Evolutionary conservation across 495 filamentous ascomycete species (phyloP).

Genomic region (Aspergillus kassunensis): DNA sequence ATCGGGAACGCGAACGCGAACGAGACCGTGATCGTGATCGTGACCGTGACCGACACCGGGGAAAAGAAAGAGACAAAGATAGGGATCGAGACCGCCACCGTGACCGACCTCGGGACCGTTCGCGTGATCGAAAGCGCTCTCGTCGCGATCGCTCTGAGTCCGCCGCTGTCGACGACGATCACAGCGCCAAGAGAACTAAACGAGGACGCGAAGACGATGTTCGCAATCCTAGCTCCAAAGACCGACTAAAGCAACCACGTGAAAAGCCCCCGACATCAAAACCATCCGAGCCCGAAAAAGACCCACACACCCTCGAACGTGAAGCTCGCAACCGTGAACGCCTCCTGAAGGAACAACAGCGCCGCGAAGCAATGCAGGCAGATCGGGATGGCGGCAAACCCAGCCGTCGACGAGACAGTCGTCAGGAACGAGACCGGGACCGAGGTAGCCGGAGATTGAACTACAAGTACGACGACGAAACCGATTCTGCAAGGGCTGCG

Average conservation of each 20-base stretch:
- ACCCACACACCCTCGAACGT: slow-evolving; percentile 73
- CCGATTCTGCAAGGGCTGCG: slow-evolving; percentile 36
- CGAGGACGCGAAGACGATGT: slow-evolving; percentile 30
- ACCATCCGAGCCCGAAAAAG: slow-evolving; percentile 43
- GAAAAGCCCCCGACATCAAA: slow-evolving; percentile 15
- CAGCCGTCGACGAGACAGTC: slow-evolving; percentile 46
- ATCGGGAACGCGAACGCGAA: slow-evolving; percentile 42
- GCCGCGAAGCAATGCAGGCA: slow-evolving; percentile 54
- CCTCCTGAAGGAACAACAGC: slow-evolving; percentile 71
- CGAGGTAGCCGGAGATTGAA: slow-evolving; percentile 48
- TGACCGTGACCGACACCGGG: slow-evolving; percentile 42
- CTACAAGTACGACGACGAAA: slow-evolving; percentile 58
- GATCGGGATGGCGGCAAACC: slow-evolving; percentile 45
- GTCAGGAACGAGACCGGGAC: slow-evolving; percentile 32
- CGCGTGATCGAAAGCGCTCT: slow-evolving; percentile 52
- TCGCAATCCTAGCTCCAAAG: slow-evolving; percentile 18
- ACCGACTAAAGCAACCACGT: slow-evolving; percentile 15
- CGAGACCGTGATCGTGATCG: slow-evolving; percentile 34
- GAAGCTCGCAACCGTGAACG: slow-evolving; percentile 73
- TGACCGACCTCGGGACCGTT: slow-evolving; percentile 42
- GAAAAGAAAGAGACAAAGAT: slow-evolving; percentile 46
- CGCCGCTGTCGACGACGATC: slow-evolving; percentile 29
- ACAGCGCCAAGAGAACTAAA: slow-evolving; percentile 36
- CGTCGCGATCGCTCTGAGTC: slow-evolving; percentile 50
- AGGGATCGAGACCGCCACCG: slow-evolving; percentile 43